Evolutionary conservation across 2,329 filamentous ascomycete species (phyloP).

Genomic region (Fusarium denticulatum): DNA sequence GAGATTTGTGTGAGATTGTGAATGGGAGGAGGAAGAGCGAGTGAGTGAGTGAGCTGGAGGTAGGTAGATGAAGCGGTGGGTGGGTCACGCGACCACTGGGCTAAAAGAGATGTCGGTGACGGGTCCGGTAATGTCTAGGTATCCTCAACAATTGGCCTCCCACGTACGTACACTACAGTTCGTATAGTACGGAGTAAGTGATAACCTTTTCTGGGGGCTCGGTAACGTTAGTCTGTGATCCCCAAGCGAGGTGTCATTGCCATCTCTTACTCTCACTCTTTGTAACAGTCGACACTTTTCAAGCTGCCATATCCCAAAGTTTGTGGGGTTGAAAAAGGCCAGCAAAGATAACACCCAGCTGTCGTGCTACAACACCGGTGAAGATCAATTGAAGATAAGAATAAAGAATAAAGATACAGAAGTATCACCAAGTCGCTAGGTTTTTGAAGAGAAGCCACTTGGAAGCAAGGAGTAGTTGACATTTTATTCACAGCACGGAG

Average conservation of each 20-base stretch:
- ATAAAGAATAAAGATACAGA: background rate
- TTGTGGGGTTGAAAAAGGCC: constrained; percentile 28
- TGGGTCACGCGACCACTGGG: constrained; percentile 44
- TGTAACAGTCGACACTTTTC: constrained; percentile 8
- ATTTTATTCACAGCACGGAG: constrained; percentile 14
- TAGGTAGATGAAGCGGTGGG: constrained; percentile 21
- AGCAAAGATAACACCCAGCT: background rate
- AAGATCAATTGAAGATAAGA: background rate
- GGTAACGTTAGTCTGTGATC: background rate
- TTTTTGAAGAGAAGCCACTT: background rate
- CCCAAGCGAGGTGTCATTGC: background rate
- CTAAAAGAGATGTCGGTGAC: constrained; percentile 36
- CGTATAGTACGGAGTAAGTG: constrained; percentile 24
- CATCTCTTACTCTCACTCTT: background rate
- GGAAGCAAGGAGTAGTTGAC: background rate
- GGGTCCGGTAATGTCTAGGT: constrained; percentile 31
- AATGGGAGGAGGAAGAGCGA: background rate
- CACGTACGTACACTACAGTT: constrained; percentile 8
- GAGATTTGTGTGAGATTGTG: background rate
- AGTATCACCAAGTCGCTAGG: background rate
- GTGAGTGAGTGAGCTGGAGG: background rate
- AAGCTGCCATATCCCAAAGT: constrained; percentile 17
- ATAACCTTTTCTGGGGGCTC: constrained; percentile 4
- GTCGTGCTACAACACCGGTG: background rate
- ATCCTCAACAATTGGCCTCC: constrained; percentile 33